Evolutionary conservation across 1,139 yeast species (phyloP).

Genomic region (Sugiyamaella castrensis): DNA sequence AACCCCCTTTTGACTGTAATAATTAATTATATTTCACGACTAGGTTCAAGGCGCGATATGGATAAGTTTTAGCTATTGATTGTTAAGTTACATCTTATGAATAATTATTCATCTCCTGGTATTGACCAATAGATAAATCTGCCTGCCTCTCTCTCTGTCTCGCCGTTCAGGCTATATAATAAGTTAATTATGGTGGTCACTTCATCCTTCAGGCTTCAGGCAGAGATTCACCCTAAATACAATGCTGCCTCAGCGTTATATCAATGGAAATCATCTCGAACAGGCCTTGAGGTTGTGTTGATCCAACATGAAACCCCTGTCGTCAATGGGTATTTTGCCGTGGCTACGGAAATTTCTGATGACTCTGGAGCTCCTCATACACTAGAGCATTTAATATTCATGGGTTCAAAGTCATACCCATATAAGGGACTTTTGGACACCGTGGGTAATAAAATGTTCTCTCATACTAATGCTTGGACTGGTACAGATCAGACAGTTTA

Average conservation of each 20-base stretch:
- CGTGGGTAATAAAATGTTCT: constrained; percentile 78
- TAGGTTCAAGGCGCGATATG: no score
- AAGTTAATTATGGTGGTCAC: constrained; percentile 3
- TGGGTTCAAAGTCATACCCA: constrained; percentile 90
- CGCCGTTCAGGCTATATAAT: no score
- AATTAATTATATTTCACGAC: no score
- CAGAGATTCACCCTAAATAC: constrained; percentile 30
- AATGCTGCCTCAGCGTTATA: constrained; percentile 21
- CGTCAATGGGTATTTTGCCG: constrained; percentile 90
- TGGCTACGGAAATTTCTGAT: constrained; percentile 84
- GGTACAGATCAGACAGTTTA: constrained; percentile 95
- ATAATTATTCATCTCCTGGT: no score
- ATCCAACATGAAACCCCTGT: constrained; percentile 82
- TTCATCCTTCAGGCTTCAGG: constrained; percentile 23
- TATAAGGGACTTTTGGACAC: constrained; percentile 88
- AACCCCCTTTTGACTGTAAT: no score
- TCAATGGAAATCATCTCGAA: constrained; percentile 69
- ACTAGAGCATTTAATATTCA: constrained; percentile 86
- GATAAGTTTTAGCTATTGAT: no score
- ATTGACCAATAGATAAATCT: no score
- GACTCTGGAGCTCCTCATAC: constrained; percentile 97
- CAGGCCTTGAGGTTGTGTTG: constrained; percentile 79
- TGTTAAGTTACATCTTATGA: no score
- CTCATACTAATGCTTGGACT: constrained; percentile 96
- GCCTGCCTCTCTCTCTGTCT: no score